Conservation (phyloP, 805 yeast genomes). For the Candida suzukii region DNA sequence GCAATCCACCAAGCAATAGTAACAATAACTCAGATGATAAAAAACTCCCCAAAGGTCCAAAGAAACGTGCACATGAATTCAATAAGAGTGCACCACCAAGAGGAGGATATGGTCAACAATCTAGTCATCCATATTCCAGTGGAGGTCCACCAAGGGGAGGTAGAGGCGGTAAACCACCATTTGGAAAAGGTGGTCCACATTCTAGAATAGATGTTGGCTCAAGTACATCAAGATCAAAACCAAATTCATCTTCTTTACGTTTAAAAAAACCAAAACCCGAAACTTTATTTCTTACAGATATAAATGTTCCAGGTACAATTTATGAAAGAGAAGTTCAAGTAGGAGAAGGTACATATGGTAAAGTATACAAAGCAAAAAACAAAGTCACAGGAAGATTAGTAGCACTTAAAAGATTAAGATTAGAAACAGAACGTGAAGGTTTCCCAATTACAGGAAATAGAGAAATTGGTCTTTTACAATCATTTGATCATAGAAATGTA, state of each 20-base stretch:
- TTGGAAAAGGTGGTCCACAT: neutral
- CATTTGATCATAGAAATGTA: slow-evolving; percentile 74
- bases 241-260: neutral
- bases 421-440: slow-evolving; percentile 88
- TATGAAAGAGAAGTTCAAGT: slow-evolving; percentile 80
- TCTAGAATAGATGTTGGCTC: neutral
- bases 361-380: slow-evolving; percentile 84
- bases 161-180: too few species aligned
- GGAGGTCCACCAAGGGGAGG: too few species aligned
- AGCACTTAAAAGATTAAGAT: slow-evolving; percentile 79
- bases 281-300: slow-evolving; percentile 16
- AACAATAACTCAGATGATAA: neutral
- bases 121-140: too few species aligned
- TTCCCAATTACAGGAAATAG: slow-evolving; percentile 94
- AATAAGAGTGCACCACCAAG: too few species aligned
- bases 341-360: slow-evolving; percentile 99
- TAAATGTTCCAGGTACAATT: slow-evolving; percentile 25
- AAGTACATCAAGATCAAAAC: neutral
- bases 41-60: too few species aligned
- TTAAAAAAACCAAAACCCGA: too few species aligned
- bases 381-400: slow-evolving; percentile 58
- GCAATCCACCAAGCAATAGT: too few species aligned
- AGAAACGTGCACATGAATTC: too few species aligned
- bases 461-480: slow-evolving; percentile 80
- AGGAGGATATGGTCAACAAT: too few species aligned